phyloP scores from a whole-genome alignment of 2,329 filamentous ascomycete species.

The Corinectria fuckeliana region DNA sequence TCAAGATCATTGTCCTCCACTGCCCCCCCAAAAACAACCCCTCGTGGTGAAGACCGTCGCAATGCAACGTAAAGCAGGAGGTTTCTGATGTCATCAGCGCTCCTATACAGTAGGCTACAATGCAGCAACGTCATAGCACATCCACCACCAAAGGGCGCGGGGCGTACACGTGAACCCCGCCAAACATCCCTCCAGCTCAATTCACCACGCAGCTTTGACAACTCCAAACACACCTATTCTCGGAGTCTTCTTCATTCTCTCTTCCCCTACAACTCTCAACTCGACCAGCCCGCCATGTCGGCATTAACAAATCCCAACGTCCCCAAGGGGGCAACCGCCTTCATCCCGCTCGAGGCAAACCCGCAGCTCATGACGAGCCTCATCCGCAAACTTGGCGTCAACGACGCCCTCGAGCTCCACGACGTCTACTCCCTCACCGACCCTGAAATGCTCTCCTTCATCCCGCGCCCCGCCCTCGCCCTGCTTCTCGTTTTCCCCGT shows the following conservation, averaged over 20 bases:
- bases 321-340: slow-evolving; percentile 48
- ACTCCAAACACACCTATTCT: not conserved
- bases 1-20: too few relatives aligned
- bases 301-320: slow-evolving; percentile 49
- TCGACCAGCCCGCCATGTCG: slow-evolving; percentile 38
- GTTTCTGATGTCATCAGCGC: not conserved
- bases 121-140: slow-evolving; percentile 14
- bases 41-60: not conserved
- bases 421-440: slow-evolving; percentile 94
- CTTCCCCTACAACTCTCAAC: not conserved
- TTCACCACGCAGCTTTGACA: not conserved
- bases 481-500: slow-evolving; percentile 93
- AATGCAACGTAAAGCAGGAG: not conserved
- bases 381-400: slow-evolving; percentile 83
- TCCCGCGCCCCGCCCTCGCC: slow-evolving; percentile 86
- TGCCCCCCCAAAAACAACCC: not conserved
- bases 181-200: not conserved
- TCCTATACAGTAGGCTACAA: slow-evolving; percentile 4
- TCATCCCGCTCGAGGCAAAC: slow-evolving; percentile 74
- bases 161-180: slow-evolving; percentile 3
- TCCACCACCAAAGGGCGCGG: not conserved
- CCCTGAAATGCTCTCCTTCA: slow-evolving; percentile 80
- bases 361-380: slow-evolving; percentile 87
- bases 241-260: not conserved
- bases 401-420: slow-evolving; percentile 77